phyloP scores from a whole-genome alignment of 176 grass and related monocot genomes.

The Tillandsia leiboldiana region DNA sequence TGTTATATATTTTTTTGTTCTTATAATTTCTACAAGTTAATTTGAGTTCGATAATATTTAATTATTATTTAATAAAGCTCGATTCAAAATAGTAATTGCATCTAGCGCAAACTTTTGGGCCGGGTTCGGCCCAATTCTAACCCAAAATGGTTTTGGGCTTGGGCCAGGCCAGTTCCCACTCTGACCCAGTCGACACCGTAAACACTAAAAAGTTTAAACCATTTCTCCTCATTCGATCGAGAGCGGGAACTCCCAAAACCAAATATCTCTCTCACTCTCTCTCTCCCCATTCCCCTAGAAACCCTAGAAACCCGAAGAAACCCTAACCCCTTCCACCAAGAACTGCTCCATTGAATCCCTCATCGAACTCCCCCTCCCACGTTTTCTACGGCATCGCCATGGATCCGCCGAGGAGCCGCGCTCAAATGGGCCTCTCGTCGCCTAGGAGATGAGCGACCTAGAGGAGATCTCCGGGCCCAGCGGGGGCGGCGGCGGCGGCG shows the following conservation, averaged over 20 bases:
- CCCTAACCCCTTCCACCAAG: neutral
- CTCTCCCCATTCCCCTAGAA: neutral
- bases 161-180: neutral
- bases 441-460: conserved; percentile 5
- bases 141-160: too few relatives aligned
- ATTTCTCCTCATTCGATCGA: conserved; percentile 22
- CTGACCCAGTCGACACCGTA: neutral
- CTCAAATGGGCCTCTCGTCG: neutral
- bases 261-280: conserved; percentile 30
- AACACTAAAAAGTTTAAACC: conserved; percentile 14
- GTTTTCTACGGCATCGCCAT: neutral
- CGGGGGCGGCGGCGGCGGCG: conserved; percentile 19
- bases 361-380: conserved; percentile 12
- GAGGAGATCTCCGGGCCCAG: conserved; percentile 18
- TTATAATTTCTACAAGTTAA: too few relatives aligned
- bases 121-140: too few relatives aligned
- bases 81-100: too few relatives aligned
- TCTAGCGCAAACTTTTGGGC: too few relatives aligned
- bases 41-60: too few relatives aligned
- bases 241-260: conserved; percentile 48
- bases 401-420: conserved; percentile 11
- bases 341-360: neutral
- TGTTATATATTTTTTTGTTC: too few relatives aligned
- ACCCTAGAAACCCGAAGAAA: conserved; percentile 6
- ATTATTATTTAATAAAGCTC: too few relatives aligned